A percentile compares a stretch with the other conserved stretches of the same genome.
These are phyloP conservation scores for Ceratocystis ficicola DNA, from an alignment of 2,329 filamentous ascomycete genomes.

Conservation along the genomic window DNA sequence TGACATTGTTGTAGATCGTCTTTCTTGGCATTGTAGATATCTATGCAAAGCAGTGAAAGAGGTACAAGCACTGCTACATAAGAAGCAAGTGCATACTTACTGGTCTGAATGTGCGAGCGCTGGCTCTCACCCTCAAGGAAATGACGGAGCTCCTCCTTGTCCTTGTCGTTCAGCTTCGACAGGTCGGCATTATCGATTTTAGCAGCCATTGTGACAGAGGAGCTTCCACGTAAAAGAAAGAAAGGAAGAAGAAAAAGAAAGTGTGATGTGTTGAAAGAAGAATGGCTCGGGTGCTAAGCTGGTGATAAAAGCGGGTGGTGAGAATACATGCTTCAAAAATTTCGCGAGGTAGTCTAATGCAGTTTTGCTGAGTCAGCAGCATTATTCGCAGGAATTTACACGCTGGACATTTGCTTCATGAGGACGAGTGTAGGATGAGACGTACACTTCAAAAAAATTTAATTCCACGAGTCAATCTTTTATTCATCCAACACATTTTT, in stretches of 20 bases:
- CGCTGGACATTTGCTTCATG: not conserved
- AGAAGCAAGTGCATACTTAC: conserved; percentile 35
- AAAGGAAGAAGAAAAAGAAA: not conserved
- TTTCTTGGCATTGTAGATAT: too few relatives aligned
- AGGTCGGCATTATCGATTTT: conserved; percentile 48
- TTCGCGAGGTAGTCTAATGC: not conserved
- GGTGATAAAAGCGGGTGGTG: conserved; percentile 4
- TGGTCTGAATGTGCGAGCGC: conserved; percentile 54
- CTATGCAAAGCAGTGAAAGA: too few relatives aligned
- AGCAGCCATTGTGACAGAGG: conserved; percentile 27
- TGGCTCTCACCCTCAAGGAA: conserved; percentile 77
- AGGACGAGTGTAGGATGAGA: not conserved
- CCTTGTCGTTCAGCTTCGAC: conserved; percentile 62
- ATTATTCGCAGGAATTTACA: not conserved
- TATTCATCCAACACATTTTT: not conserved
- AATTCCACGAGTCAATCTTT: not conserved
- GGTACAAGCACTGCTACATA: not conserved
- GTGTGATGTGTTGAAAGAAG: not conserved
- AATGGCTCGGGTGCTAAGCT: too few relatives aligned
- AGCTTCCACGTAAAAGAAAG: not conserved
- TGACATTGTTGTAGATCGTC: too few relatives aligned
- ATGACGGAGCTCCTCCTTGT: conserved; percentile 78
- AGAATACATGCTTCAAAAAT: conserved; percentile 8
- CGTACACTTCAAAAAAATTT: not conserved
- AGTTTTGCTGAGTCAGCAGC: conserved; percentile 14